Base-by-base conservation (phyloP, 108 stramenopile species). In the Parietichytrium sp. region DNA sequence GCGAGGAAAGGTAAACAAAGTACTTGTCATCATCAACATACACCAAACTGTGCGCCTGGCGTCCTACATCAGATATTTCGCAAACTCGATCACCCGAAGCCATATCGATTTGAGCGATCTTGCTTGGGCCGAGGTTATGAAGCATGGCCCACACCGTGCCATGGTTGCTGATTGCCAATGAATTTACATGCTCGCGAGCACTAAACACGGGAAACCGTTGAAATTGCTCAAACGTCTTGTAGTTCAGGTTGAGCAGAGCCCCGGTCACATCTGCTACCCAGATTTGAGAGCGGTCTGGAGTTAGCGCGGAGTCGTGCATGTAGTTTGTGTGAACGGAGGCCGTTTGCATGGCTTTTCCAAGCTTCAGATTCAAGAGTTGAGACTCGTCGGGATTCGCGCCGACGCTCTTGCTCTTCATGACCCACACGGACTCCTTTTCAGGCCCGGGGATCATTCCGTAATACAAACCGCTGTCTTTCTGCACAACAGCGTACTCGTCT, bases 91-190 rank as follows among this genome's bases (percentile, higher is more conserved):
- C 36, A 25, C 61, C 61, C 8, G 61, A 18, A 8, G 61, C 18
- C 7, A 72, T 33, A 27, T 72, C 61, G 6, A 72, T 33, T n/a
- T 72, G 38, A 13, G 45, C 61, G 6, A 72, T n/a, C 20, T 72
- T 72, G 61, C 61, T 72, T 10, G 33, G 42, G 33, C 61, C 61
- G n/a, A 72, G 23, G 45, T 72, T 72, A 42, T 72, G 61, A 33
- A 72, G 3, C 10, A 72, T 42, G 42, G 45, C 20, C 61, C 61
- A 72, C 6, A 42, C 61, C 6, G 61, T 72, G 61, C 61, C 61
- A 42, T 72, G 61, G 33, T 72, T 42, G 16, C 38, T 72, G 33
- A 42, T 33, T 27, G 61, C 61, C 15, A 72, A n/a, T 6, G 61
- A 45, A 42, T 72, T 72, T 33, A 72, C 45, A 27, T 72, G 61